Percentiles rank a stretch among this genome's conserved stretches.
Evolutionary conservation across 768 basidiomycete genomes (phyloP).

Genomic region (Tricholomella constricta): DNA sequence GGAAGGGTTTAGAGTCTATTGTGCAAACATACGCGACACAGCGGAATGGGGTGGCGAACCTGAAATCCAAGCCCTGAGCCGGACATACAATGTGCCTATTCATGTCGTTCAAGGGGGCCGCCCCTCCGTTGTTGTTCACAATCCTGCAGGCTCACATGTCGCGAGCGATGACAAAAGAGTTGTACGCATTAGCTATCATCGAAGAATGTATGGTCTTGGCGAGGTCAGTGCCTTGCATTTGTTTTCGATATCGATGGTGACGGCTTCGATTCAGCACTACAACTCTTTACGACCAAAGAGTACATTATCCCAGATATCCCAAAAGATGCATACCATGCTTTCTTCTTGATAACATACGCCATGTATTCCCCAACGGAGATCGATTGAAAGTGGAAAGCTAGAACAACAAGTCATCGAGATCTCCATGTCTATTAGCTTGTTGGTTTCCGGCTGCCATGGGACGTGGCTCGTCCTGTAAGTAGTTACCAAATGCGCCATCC

Average conservation of each 20-base stretch:
- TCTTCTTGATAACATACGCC: conserved; percentile 17
- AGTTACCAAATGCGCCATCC: conserved; percentile 74
- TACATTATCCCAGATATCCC: conserved; percentile 25
- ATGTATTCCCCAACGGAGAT: too few species aligned
- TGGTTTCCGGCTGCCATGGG: conserved; percentile 52
- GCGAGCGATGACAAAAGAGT: conserved; percentile 37
- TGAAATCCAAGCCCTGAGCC: conserved; percentile 88
- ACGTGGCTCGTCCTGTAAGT: conserved; percentile 70
- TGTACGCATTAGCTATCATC: conserved; percentile 87
- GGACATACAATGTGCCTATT: conserved; percentile 81
- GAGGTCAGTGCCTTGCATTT: conserved; percentile 60
- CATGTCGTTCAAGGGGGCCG: conserved; percentile 85
- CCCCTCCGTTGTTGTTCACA: conserved; percentile 84
- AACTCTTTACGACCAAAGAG: conserved; percentile 75
- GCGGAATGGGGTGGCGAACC: conserved; percentile 98
- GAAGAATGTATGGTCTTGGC: conserved; percentile 92
- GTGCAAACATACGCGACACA: conserved; percentile 74
- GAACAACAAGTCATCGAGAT: conserved; percentile 72
- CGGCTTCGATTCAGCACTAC: conserved; percentile 63
- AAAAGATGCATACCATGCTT: conserved; percentile 28
- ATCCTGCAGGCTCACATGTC: conserved; percentile 46
- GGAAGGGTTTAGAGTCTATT: conserved; percentile 71
- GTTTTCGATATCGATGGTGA: conserved; percentile 1
- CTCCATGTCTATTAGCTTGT: conserved; percentile 39
- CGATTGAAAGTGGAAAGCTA: conserved; percentile 24